phyloP scores from a whole-genome alignment of 257 asterid species.

The Primulina eburnea region DNA sequence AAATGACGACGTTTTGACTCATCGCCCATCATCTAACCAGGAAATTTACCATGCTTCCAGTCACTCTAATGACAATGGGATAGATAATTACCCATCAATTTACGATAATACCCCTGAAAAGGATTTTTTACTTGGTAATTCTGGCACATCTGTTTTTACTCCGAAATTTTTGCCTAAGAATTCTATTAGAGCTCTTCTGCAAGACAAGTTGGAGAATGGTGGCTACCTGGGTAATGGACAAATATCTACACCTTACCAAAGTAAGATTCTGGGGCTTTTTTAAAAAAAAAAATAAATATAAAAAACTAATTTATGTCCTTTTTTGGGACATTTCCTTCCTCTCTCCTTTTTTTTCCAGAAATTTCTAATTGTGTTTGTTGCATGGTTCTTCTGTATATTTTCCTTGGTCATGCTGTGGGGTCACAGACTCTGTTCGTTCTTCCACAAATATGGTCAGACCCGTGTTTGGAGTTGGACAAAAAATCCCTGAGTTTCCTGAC shows the following conservation, averaged over 20 bases:
- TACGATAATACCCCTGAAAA: conserved; percentile 30
- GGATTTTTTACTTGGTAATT: conserved; percentile 36
- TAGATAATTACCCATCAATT: conserved; percentile 31
- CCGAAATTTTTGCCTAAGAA: conserved; percentile 37
- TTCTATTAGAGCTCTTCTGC: conserved; percentile 34
- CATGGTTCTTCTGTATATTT: conserved; percentile 18
- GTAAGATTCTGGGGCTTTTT: conserved; percentile 34
- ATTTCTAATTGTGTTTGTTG: conserved; percentile 22
- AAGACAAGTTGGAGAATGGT: conserved; percentile 37
- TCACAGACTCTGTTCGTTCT: conserved; percentile 43
- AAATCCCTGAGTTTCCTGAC: conserved; percentile 40
- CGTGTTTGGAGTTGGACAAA: conserved; percentile 39
- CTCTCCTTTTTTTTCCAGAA: conserved; percentile 21
- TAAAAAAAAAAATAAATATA: neutral
- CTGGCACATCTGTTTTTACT: conserved; percentile 36
- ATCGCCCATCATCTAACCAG: conserved; percentile 29
- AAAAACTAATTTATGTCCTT: neutral
- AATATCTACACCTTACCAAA: conserved; percentile 46
- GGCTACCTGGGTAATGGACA: conserved; percentile 34
- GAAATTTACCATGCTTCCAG: conserved; percentile 32
- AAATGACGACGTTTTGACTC: conserved; percentile 25
- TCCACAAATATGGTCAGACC: conserved; percentile 33
- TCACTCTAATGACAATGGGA: conserved; percentile 35
- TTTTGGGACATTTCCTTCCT: neutral
- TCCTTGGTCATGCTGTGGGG: conserved; percentile 23